These are phyloP conservation scores for Ambrosia hybrid DNA, from an alignment of 140 eudicot species.

Conservation along the genomic window DNA sequence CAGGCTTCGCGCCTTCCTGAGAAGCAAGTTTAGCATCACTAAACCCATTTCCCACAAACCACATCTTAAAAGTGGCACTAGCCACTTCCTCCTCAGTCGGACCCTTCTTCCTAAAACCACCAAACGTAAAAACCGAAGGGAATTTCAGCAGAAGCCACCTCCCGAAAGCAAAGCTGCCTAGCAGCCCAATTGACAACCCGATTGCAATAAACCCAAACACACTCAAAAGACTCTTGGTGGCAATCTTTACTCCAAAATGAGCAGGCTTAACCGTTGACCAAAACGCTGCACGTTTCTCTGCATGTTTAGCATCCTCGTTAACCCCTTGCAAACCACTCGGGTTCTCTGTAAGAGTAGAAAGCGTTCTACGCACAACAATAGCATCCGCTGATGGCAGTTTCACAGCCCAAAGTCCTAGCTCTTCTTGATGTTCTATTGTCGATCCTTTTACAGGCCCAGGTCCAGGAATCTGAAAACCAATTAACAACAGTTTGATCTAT, in stretches of 20 bases:
- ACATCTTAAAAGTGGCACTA: slow-evolving; percentile 90
- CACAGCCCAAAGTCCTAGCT: slow-evolving; percentile 84
- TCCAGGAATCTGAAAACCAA: slow-evolving; percentile 63
- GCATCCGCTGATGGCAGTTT: slow-evolving; percentile 89
- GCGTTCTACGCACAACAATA: slow-evolving; percentile 79
- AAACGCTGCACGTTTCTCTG: slow-evolving; percentile 57
- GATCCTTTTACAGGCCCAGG: slow-evolving; percentile 74
- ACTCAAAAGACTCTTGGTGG: slow-evolving; percentile 56
- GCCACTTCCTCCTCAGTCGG: slow-evolving; percentile 90
- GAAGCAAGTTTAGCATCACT: slow-evolving; percentile 54
- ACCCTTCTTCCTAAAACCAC: slow-evolving; percentile 74
- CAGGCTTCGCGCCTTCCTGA: slow-evolving; percentile 46
- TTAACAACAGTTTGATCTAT: too few relatives aligned
- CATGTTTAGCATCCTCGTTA: slow-evolving; percentile 57
- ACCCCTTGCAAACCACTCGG: slow-evolving; percentile 80
- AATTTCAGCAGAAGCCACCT: slow-evolving; percentile 83
- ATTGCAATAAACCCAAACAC: slow-evolving; percentile 49
- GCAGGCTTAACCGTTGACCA: slow-evolving; percentile 90
- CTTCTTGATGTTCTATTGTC: slow-evolving; percentile 68
- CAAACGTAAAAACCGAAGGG: slow-evolving; percentile 81
- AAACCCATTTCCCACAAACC: slow-evolving; percentile 86
- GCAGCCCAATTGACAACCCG: slow-evolving; percentile 64
- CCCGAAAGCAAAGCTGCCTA: slow-evolving; percentile 59
- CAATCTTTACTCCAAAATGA: slow-evolving; percentile 88
- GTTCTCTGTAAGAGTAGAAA: slow-evolving; percentile 56